Conservation (phyloP, 306 rosid species). For the Calophaca sinica region DNA sequence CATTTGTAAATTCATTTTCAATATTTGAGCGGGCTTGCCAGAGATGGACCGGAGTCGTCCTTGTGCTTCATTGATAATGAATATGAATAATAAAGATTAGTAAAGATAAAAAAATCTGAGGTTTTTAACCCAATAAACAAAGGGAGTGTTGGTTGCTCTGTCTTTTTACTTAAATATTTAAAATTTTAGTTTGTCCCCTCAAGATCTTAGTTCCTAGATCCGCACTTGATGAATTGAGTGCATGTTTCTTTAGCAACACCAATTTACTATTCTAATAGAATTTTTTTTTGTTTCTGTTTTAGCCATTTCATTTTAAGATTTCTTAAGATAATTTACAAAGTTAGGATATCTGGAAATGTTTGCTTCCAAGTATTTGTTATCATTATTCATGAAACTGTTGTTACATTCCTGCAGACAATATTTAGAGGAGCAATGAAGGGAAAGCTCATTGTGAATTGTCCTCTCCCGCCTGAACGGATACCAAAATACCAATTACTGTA, state of each 20-base stretch:
- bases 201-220: too few relatives aligned
- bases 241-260: too few relatives aligned
- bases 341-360: slow-evolving; percentile 4
- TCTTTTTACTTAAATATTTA: too few relatives aligned
- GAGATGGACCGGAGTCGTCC: background rate
- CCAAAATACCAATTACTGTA: slow-evolving; percentile 77
- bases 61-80: slow-evolving; percentile 27
- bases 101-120: background rate
- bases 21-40: background rate
- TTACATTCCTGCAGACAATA: slow-evolving; percentile 62
- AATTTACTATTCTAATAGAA: too few relatives aligned
- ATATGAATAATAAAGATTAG: background rate
- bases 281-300: background rate
- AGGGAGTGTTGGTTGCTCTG: background rate
- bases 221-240: too few relatives aligned
- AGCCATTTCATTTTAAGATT: background rate
- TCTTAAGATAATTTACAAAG: too few relatives aligned
- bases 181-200: too few relatives aligned
- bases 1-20: too few relatives aligned
- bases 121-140: background rate
- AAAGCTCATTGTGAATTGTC: slow-evolving; percentile 81
- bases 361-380: background rate
- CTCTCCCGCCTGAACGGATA: slow-evolving; percentile 69
- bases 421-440: slow-evolving; percentile 92
- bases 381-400: slow-evolving; percentile 33